A percentile compares a stretch with the other conserved stretches of the same genome.
Conservation (phyloP, 331 rosid genomes). For the Malus hybrid region DNA sequence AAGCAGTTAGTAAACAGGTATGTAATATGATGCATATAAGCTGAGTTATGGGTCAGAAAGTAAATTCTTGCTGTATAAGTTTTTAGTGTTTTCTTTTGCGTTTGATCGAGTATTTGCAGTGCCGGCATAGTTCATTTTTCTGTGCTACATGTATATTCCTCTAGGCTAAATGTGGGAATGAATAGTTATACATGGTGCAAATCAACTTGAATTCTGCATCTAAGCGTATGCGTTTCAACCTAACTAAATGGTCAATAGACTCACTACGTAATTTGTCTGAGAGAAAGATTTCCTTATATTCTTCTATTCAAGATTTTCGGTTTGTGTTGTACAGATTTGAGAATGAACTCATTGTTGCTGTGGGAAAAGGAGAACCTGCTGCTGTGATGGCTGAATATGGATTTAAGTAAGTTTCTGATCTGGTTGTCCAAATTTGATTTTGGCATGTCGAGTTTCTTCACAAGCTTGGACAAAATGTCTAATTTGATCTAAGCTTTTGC, state of each 20-base stretch:
- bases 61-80: background rate
- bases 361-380: constrained; percentile 94
- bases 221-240: background rate
- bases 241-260: background rate
- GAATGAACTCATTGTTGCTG: constrained; percentile 71
- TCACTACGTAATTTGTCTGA: background rate
- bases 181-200: background rate
- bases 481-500: background rate
- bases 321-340: constrained; percentile 43
- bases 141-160: background rate
- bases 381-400: constrained; percentile 87
- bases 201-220: background rate
- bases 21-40: background rate
- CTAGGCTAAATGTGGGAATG: background rate
- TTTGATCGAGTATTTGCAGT: background rate
- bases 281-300: background rate
- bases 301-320: background rate
- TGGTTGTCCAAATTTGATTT: background rate
- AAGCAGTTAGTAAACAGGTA: constrained; percentile 72
- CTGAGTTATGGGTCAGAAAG: background rate
- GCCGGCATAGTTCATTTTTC: background rate
- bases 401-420: constrained; percentile 46
- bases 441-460: background rate
- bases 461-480: constrained; percentile 3
- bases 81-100: background rate